A percentile compares a stretch with the other conserved stretches of the same genome.
phyloP scores from a whole-genome alignment of 768 basidiomycete species.

The Leccinum arenicola region DNA sequence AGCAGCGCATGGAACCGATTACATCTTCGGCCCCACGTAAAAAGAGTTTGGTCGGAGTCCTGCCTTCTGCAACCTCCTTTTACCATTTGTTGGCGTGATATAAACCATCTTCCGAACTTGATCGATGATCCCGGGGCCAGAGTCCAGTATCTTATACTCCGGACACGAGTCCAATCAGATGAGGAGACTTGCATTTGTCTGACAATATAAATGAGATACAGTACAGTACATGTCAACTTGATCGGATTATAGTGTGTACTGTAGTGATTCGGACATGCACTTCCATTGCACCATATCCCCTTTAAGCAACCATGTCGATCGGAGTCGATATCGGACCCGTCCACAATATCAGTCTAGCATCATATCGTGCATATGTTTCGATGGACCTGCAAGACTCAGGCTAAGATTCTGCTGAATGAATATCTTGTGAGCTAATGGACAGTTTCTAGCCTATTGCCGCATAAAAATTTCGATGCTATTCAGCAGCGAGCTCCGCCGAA shows the following conservation, averaged over 20 bases:
- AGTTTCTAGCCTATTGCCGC: neutral
- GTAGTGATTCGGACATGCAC: neutral
- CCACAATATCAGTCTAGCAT: neutral
- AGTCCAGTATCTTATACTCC: neutral
- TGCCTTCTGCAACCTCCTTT: neutral
- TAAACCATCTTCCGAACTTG: neutral
- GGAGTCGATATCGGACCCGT: neutral
- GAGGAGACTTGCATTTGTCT: neutral
- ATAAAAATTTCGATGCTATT: neutral
- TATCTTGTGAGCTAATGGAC: neutral
- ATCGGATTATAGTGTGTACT: neutral
- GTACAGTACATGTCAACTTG: neutral
- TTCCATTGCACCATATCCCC: conserved; percentile 18
- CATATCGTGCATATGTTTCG: neutral
- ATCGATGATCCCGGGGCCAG: neutral
- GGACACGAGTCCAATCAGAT: neutral
- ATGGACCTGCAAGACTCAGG: neutral
- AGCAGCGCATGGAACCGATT: conserved; percentile 13
- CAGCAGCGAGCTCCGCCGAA: conserved; percentile 3
- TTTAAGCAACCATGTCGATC: conserved; percentile 11
- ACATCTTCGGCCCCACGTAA: conserved; percentile 19
- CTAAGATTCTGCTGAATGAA: neutral
- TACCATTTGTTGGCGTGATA: neutral
- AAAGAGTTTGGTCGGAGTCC: neutral
- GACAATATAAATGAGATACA: neutral